Conservation (phyloP, 2,329 filamentous ascomycete species). For the Alternaria sp. region DNA sequence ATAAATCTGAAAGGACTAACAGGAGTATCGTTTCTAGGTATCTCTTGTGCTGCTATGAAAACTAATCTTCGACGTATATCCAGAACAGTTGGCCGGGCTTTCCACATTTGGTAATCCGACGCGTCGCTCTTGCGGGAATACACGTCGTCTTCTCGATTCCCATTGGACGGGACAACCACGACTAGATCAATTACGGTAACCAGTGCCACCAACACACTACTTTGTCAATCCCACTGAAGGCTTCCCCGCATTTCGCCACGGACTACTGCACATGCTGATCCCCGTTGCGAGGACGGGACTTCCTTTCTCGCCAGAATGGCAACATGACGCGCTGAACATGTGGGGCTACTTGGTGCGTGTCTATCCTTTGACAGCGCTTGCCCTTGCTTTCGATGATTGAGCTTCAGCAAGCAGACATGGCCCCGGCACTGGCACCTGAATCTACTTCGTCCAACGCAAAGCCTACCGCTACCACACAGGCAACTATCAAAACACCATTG, state of each 20-base stretch:
- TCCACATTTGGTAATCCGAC: conserved; percentile 15
- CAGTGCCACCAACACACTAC: conserved; percentile 15
- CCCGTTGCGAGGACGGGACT: background rate
- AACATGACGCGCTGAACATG: conserved; percentile 3
- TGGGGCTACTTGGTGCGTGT: background rate
- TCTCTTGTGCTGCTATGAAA: background rate
- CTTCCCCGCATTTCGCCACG: conserved; percentile 18
- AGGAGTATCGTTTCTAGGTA: background rate
- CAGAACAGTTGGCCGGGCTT: conserved; percentile 2
- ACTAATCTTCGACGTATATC: conserved; percentile 1
- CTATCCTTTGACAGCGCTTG: background rate
- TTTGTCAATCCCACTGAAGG: background rate
- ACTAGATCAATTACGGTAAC: conserved; percentile 17
- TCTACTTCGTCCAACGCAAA: conserved; percentile 13
- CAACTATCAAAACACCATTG: conserved; percentile 34
- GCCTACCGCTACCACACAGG: conserved; percentile 17
- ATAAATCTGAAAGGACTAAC: background rate
- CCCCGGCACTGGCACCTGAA: background rate
- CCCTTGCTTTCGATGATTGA: background rate
- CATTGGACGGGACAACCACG: background rate
- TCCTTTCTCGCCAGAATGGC: background rate
- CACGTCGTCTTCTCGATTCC: background rate
- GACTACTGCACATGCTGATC: background rate
- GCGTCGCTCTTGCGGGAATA: background rate
- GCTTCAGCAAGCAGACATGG: conserved; percentile 12